A percentile compares a stretch with the other conserved stretches of the same genome.
These are phyloP conservation scores for Tetratostichococcus sp. DNA, from an alignment of 139 green algal species.

Conservation along the genomic window DNA sequence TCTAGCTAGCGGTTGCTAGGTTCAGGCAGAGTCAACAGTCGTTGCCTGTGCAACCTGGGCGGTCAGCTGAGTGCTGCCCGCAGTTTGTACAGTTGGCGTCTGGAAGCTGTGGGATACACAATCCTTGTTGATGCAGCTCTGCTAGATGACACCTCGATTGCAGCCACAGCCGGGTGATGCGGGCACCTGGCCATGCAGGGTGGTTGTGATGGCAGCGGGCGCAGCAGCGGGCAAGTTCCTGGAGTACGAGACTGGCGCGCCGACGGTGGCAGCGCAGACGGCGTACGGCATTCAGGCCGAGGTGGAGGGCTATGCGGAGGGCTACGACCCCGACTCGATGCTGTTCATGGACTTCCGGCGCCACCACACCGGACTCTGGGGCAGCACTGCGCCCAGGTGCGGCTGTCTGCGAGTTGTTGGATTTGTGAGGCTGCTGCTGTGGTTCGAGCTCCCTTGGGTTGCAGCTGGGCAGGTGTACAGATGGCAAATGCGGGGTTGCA, in stretches of 20 bases:
- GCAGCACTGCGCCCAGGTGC: constrained; percentile 30
- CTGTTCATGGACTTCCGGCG: constrained; percentile 88
- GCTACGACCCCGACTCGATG: constrained; percentile 60
- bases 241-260: constrained; percentile 69
- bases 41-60: too few relatives aligned
- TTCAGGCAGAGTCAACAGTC: too few relatives aligned
- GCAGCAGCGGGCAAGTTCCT: constrained; percentile 80
- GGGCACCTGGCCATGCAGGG: constrained; percentile 23
- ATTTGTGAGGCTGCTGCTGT: too few relatives aligned
- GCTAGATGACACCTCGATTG: too few relatives aligned
- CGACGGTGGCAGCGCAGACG: constrained; percentile 80
- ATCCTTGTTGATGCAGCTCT: too few relatives aligned
- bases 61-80: too few relatives aligned
- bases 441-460: too few relatives aligned
- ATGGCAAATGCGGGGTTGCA: too few relatives aligned
- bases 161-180: neutral
- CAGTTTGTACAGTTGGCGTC: too few relatives aligned
- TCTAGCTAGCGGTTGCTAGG: too few relatives aligned
- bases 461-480: too few relatives aligned
- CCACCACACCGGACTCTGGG: constrained; percentile 74
- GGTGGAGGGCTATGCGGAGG: constrained; percentile 63
- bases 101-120: neutral
- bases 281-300: constrained; percentile 85
- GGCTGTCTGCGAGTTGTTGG: too few relatives aligned
- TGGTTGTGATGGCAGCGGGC: constrained; percentile 80